Conservation (phyloP, 2,329 filamentous ascomycete genomes). For the Verticillium longisporum region DNA sequence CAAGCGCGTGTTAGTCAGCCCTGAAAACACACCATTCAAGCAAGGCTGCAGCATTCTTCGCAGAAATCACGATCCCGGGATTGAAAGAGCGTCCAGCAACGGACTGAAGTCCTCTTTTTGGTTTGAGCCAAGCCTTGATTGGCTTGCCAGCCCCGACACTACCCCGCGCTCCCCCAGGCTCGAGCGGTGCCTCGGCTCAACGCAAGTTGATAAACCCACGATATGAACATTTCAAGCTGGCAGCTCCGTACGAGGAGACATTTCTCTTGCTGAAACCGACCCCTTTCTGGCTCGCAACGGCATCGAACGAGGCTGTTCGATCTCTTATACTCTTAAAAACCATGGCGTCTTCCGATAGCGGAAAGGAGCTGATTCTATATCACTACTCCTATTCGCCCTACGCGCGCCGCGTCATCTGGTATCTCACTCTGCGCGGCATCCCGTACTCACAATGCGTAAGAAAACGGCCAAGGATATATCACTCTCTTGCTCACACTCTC, state of each 20-base stretch:
- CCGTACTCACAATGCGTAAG: slow-evolving; percentile 61
- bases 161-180: neutral
- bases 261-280: neutral
- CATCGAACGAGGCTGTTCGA: neutral
- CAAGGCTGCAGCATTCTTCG: neutral
- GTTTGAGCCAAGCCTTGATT: neutral
- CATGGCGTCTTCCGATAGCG: neutral
- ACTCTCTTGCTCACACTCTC: neutral
- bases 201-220: neutral
- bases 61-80: neutral
- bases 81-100: neutral
- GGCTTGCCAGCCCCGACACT: neutral
- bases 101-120: neutral
- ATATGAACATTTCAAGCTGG: neutral
- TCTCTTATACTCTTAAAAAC: neutral
- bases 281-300: neutral
- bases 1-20: no score
- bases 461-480: slow-evolving; percentile 8
- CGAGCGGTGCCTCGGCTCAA: neutral
- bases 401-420: slow-evolving; percentile 58
- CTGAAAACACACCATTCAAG: no score
- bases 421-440: slow-evolving; percentile 59
- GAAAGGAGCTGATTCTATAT: slow-evolving; percentile 46
- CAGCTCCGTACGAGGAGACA: no score
- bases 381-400: slow-evolving; percentile 62